Percentiles rank a stretch among this genome's conserved stretches.
phyloP scores from a whole-genome alignment of 495 filamentous ascomycete species.

The Neurospora sp. region DNA sequence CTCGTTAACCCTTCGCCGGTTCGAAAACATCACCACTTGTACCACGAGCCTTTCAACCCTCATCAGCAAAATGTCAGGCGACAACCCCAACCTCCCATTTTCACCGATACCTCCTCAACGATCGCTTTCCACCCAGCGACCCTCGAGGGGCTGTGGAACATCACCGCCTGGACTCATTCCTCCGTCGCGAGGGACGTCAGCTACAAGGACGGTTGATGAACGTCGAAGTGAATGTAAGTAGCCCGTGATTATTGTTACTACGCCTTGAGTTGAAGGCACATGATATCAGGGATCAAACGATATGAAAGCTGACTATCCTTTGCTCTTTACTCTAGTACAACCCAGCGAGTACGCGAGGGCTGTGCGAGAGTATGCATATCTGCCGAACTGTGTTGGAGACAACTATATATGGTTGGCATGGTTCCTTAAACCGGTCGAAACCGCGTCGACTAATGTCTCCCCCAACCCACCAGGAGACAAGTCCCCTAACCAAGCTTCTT shows the following conservation, averaged over 20 bases:
- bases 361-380: background rate
- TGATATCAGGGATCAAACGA: background rate
- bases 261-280: too few species aligned
- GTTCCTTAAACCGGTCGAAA: background rate
- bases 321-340: background rate
- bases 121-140: background rate
- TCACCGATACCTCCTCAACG: background rate
- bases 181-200: background rate
- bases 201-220: background rate
- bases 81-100: background rate
- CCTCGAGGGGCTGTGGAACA: background rate
- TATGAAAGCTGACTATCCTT: background rate
- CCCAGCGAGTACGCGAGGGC: background rate
- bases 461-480: background rate
- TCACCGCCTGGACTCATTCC: background rate
- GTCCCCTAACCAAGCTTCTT: background rate
- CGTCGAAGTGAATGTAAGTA: background rate
- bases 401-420: background rate
- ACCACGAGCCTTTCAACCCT: background rate
- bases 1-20: background rate
- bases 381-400: background rate
- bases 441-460: background rate
- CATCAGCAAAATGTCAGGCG: background rate
- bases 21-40: background rate
- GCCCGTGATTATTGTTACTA: too few species aligned